Evolutionary conservation across 2,329 filamentous ascomycete species (phyloP).

Genomic region (Coniosporium tulheliwenetii): DNA sequence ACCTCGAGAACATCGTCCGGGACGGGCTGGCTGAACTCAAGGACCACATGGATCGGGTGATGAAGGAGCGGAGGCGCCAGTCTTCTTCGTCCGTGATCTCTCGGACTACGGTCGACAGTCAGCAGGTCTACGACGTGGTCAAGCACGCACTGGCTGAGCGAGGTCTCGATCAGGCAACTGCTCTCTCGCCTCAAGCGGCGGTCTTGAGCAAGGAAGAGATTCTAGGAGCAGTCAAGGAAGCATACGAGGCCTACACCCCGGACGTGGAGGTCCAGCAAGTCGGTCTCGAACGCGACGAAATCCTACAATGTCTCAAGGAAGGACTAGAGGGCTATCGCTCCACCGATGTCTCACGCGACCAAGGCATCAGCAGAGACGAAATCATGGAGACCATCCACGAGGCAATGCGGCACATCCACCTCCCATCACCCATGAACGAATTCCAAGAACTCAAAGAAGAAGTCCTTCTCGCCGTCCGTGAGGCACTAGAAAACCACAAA

Average conservation of each 20-base stretch:
- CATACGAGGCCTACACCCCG: constrained; percentile 88
- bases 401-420: constrained; percentile 65
- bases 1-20: constrained; percentile 64
- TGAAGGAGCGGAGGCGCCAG: constrained; percentile 59
- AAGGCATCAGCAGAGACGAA: constrained; percentile 61
- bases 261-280: constrained; percentile 84
- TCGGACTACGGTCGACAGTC: constrained; percentile 49
- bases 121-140: constrained; percentile 75
- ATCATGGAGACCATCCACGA: constrained; percentile 76
- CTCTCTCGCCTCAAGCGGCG: constrained; percentile 30
- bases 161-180: constrained; percentile 24
- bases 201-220: constrained; percentile 67
- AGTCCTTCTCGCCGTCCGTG: constrained; percentile 66
- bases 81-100: constrained; percentile 49
- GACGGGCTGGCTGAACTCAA: constrained; percentile 70
- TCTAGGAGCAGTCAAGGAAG: constrained; percentile 71
- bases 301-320: constrained; percentile 72
- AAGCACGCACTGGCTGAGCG: constrained; percentile 59
- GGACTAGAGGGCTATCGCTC: constrained; percentile 63
- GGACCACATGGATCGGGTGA: constrained; percentile 64
- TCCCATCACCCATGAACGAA: constrained; percentile 56
- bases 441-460: constrained; percentile 63
- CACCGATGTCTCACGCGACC: constrained; percentile 22
- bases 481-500: constrained; percentile 76
- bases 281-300: constrained; percentile 78